These are phyloP conservation scores for Helminthosporium solani DNA, from an alignment of 2,329 filamentous ascomycete genomes.

Conservation along the genomic window DNA sequence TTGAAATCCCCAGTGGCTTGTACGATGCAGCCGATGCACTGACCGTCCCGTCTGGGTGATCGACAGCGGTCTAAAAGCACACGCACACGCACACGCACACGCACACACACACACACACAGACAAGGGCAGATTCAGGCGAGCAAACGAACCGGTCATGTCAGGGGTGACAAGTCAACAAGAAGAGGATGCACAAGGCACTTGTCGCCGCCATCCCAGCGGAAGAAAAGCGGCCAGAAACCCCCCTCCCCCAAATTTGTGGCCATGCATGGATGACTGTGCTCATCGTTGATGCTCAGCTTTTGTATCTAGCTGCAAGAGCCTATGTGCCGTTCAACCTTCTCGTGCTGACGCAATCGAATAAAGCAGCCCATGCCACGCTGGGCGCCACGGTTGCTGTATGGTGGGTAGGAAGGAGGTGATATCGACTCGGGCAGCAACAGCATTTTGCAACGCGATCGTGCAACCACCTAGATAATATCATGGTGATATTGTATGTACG, in stretches of 20 bases:
- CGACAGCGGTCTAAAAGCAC: conserved; percentile 39
- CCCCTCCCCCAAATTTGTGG: conserved; percentile 21
- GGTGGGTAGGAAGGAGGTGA: too few species aligned
- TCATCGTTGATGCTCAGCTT: conserved; percentile 21
- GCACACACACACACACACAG: too few species aligned
- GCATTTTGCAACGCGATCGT: too few species aligned
- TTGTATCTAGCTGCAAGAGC: conserved; percentile 15
- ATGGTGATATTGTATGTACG: too few species aligned
- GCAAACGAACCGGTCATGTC: conserved; percentile 35
- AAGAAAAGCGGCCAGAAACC: too few species aligned
- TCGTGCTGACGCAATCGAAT: conserved; percentile 28
- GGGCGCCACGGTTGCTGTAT: neutral
- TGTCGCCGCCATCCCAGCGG: conserved; percentile 28
- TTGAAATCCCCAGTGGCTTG: conserved; percentile 41
- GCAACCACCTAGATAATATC: too few species aligned
- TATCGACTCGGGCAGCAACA: too few species aligned
- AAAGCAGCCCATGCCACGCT: conserved; percentile 4
- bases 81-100: too few species aligned
- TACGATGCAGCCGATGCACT: conserved; percentile 40
- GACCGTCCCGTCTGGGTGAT: conserved; percentile 39
- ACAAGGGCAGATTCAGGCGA: conserved; percentile 24
- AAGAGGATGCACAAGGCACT: conserved; percentile 26
- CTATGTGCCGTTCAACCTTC: conserved; percentile 12
- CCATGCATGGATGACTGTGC: conserved; percentile 24
- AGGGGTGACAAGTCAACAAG: too few species aligned